Percentiles rank a stretch among this genome's conserved stretches.
phyloP scores from a whole-genome alignment of 306 rosid species.

The Quercus robur region DNA sequence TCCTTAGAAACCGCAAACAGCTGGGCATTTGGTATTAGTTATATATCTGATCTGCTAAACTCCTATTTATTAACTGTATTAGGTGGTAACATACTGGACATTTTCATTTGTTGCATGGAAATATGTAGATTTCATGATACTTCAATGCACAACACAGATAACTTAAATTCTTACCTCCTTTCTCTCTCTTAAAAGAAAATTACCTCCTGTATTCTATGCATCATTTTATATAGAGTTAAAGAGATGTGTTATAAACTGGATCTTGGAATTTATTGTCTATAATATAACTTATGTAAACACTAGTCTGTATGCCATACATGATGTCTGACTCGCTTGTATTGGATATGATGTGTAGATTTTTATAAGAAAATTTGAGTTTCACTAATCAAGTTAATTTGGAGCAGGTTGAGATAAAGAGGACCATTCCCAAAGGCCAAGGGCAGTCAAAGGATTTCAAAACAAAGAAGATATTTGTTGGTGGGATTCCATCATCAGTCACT shows the following conservation, averaged over 20 bases:
- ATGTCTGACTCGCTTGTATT: background rate
- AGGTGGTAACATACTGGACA: too few species aligned
- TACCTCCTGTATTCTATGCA: background rate
- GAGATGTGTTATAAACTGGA: background rate
- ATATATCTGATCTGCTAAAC: background rate
- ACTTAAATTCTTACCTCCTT: background rate
- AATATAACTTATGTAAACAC: background rate
- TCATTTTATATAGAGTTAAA: background rate
- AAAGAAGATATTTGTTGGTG: conserved; percentile 74
- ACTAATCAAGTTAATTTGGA: background rate
- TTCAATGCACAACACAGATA: background rate
- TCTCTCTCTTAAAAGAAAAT: too few species aligned
- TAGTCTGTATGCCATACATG: background rate
- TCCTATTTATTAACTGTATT: background rate
- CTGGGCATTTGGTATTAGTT: background rate
- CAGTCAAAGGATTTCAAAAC: conserved; percentile 70
- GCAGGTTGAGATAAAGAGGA: conserved; percentile 75
- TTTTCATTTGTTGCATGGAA: background rate
- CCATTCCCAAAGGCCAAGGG: conserved; percentile 70
- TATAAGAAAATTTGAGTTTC: background rate
- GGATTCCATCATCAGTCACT: conserved; percentile 57
- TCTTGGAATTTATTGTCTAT: background rate
- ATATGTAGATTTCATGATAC: background rate
- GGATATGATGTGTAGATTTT: background rate
- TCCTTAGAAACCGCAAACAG: background rate